Base-by-base conservation (phyloP, 1,139 yeast genomes). In the Magnusiomyces magnusii region DNA sequence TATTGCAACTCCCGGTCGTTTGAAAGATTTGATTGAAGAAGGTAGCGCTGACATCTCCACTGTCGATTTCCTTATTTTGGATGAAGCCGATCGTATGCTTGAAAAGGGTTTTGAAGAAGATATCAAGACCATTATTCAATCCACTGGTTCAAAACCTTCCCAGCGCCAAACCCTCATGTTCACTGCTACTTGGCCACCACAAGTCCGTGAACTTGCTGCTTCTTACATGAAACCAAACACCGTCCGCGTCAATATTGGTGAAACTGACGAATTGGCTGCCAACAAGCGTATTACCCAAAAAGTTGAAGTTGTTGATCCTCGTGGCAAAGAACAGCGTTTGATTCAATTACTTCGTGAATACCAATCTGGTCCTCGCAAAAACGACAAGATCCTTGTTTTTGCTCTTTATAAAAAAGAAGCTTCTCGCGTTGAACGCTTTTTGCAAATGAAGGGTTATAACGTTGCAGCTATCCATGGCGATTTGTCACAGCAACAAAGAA, bases 21-120 rank as follows among this genome's bases (percentile, higher is more conserved):
- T 95, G 68, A 81, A 91, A 63, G 99, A 93, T 76, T 80, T 95
- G 69, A 78, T 93, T 65, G 87, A 92, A 65, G 99, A 93, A 70
- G 96, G 96, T 10, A 81, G 92, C 47, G 85, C 89, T 53, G 83
- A 86, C 66, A 78, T 93, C 64, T 76, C 83, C 39, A 71, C 78
- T 7, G 86, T 92, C 41, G 81, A 86, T 64, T 92, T 88, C 71
- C 78, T 95, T 65, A 95, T 93, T 27, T 79, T 93, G 58, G 99
- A 93, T 73, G 99, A 93, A 76, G 99, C 99, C 47, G 99, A 93
- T 73, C 83, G 99, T 76, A 95, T 93, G 99, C 81, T 93, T 64
- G 99, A 93, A 74, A 86, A 84, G 70, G 99, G 99, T 41, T 93
- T 93, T 69, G 99, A 93, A 75, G 96, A 92, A 71, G 99, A 92